Base-by-base conservation (phyloP, 352 stramenopile species). In the Pythium folliculosum region DNA sequence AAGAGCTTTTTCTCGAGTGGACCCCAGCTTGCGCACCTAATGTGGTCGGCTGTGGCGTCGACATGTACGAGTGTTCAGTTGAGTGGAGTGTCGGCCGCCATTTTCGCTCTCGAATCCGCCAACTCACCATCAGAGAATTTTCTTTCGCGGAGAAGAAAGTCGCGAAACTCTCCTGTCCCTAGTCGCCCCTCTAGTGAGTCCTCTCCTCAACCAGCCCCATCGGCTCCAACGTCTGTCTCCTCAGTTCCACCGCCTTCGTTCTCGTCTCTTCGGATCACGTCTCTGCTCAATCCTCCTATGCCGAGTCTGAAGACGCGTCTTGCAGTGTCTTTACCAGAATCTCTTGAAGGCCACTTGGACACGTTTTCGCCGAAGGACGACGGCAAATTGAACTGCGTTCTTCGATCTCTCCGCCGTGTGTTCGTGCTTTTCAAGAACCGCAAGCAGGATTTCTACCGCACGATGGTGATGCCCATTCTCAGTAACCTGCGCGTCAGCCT, bases 321-420 rank as follows among this genome's bases (percentile, higher is more conserved):
- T 5, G 85, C 75, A 14, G 85, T 93, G 52, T 82, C 73, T 45
- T 66, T 93, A 4, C 82, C 85, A 0, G 85, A 93, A 75, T 78
- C 80, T 12, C 40, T 91, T 16, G 85, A 93, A 54, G 71, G 68
- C 4, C 76, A 89, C 38, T 60, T 95, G 21, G 87, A 95, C 66
- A 76, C 86, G 21, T 87, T 82, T 49, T 84, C 83, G 4, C 80
- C 87, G 0, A 90, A 90, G 45, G 84, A 95, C 51, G 87, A 95
- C 61, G 81, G 77, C 60, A 95, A 93, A 48, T 56, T 93, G 21
- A 91, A 91, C 60, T 75, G 81, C 17, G 59, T 95, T 32, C 64
- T 93, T 59, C 82, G 84, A 0, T 79, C 84, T 9, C 72, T 95
- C 12, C 75, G 76, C 5, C 81, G 77, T 16, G 59, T 91, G 9